Conservation (phyloP, 139 green algal genomes). For the Coelastrella sp. region DNA sequence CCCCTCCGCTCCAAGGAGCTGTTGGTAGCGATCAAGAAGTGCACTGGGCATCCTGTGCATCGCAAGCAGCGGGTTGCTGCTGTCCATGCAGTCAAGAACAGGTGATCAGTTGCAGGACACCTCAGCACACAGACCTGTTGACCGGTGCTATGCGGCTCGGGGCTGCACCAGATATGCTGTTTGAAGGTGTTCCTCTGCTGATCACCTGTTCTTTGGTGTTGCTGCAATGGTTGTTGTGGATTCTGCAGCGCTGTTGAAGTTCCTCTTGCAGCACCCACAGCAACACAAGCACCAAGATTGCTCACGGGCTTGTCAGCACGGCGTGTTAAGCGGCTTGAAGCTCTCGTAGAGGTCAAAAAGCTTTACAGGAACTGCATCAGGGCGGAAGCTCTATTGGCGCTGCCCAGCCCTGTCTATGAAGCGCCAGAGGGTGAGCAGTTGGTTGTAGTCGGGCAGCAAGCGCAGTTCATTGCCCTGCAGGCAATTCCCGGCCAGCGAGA, state of each 20-base stretch:
- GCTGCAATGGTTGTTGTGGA: neutral
- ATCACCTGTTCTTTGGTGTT: neutral
- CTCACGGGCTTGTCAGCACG: constrained; percentile 30
- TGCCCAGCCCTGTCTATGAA: constrained; percentile 71
- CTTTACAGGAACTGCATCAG: constrained; percentile 88
- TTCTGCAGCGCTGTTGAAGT: constrained; percentile 18
- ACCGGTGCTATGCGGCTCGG: neutral
- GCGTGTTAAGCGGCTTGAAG: constrained; percentile 68
- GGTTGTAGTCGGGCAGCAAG: no score
- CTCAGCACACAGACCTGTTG: neutral
- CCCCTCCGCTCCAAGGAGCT: neutral
- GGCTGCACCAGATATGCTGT: neutral
- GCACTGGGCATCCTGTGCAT: neutral
- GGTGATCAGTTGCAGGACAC: neutral
- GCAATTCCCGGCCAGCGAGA: neutral
- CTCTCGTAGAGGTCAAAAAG: constrained; percentile 78
- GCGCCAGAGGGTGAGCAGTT: constrained; percentile 13
- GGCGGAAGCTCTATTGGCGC: constrained; percentile 68
- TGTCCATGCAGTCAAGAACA: neutral
- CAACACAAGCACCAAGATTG: neutral
- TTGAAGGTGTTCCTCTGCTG: neutral
- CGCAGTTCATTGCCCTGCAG: neutral
- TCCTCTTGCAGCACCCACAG: constrained; percentile 6
- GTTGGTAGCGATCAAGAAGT: neutral
- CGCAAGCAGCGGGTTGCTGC: neutral